phyloP scores from a whole-genome alignment of 1,284 basidiomycete species.

The Baeospora myosura region DNA sequence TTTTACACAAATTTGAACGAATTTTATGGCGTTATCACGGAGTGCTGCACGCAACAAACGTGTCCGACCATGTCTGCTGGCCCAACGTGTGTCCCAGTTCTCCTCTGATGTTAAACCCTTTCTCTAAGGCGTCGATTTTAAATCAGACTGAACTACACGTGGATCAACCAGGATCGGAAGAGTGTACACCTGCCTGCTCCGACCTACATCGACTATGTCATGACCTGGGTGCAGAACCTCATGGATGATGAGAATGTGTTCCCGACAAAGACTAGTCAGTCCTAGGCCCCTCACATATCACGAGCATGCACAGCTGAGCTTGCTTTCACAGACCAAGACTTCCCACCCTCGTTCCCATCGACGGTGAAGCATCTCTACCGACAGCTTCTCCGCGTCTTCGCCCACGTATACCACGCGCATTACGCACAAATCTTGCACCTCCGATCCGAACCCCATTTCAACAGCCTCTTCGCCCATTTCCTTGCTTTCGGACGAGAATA shows the following conservation, averaged over 20 bases:
- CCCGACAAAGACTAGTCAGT: conserved; percentile 87
- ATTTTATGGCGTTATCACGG: conserved; percentile 93
- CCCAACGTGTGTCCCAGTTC: conserved; percentile 51
- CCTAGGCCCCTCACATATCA: not conserved
- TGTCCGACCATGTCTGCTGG: conserved; percentile 96
- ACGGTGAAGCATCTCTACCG: conserved; percentile 96
- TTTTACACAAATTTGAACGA: conserved; percentile 96
- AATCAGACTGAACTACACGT: conserved; percentile 87
- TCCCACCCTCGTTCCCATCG: conserved; percentile 82
- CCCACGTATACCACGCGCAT: conserved; percentile 96
- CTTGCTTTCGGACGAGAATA: conserved; percentile 92
- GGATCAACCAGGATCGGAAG: conserved; percentile 94
- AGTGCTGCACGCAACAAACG: conserved; percentile 86
- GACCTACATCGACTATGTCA: conserved; percentile 98
- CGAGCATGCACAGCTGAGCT: conserved; percentile 5
- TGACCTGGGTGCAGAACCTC: conserved; percentile 96
- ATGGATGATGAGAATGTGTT: conserved; percentile 90
- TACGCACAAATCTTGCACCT: conserved; percentile 90
- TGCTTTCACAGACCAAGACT: conserved; percentile 67
- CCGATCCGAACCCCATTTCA: conserved; percentile 93
- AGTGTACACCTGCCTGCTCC: conserved; percentile 91
- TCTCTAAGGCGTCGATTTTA: conserved; percentile 3
- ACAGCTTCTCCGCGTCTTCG: conserved; percentile 94
- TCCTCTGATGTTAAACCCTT: not conserved
- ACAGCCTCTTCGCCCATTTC: conserved; percentile 97